Conservation (phyloP, 345 rosid species). For the Hibiscus mutabilis region DNA sequence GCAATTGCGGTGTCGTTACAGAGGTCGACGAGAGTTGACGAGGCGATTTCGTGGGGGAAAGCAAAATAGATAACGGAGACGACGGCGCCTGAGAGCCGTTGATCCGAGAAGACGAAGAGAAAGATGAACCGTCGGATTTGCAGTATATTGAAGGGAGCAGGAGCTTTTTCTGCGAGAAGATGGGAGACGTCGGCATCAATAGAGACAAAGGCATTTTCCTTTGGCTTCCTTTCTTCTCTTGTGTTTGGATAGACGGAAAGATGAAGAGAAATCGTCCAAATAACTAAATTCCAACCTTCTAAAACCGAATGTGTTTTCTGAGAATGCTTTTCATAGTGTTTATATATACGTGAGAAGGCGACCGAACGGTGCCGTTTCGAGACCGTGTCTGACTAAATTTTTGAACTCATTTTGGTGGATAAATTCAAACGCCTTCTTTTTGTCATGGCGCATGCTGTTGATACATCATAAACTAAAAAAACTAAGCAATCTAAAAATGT, state of each 20-base stretch:
- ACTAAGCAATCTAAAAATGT: too few species aligned
- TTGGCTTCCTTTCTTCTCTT: not conserved
- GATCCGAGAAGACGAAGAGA: constrained; percentile 1
- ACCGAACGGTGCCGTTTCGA: too few species aligned
- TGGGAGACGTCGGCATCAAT: constrained; percentile 2
- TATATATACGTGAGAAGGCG: not conserved
- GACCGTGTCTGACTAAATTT: too few species aligned
- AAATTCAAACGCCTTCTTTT: too few species aligned
- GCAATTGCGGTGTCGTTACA: not conserved
- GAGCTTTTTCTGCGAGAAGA: not conserved
- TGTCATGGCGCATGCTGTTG: too few species aligned
- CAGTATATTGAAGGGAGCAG: not conserved
- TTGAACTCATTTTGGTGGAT: too few species aligned
- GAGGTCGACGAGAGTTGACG: not conserved
- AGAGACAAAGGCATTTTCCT: not conserved
- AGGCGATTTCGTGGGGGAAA: not conserved
- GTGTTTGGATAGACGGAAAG: not conserved
- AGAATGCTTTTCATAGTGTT: not conserved
- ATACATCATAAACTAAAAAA: too few species aligned
- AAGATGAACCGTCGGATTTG: constrained; percentile 5
- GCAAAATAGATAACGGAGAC: not conserved
- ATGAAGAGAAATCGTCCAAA: not conserved
- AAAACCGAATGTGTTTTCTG: too few species aligned
- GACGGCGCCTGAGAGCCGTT: not conserved
- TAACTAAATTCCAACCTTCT: not conserved